Base-by-base conservation (phyloP, 495 filamentous ascomycete species). In the Podospora appendiculata region DNA sequence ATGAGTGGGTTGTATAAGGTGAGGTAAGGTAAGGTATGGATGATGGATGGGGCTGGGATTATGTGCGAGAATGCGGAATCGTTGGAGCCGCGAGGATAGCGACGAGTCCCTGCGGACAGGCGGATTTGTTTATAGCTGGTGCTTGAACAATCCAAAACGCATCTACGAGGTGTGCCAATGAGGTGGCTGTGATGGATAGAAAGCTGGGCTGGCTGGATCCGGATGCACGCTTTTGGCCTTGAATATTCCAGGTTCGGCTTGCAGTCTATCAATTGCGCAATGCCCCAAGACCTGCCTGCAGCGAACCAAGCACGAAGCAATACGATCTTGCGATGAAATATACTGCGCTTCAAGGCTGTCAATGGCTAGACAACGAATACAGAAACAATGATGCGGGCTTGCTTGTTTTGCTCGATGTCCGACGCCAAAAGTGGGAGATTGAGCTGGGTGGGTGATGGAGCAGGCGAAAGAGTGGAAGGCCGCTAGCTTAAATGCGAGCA, bases 331-430 rank as follows among this genome's bases (percentile, higher is more conserved):
- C 47, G 35, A 39, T 50, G n/a, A 35, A 41, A 32, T 9, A 14
- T 25, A 32, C 34, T 51, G n/a, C 41, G 48, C 19, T 48, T 40
- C 33, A 32, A 25, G 39, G 25, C 25, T 25, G 25, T 25, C 25
- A 25, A 18, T 18, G 40, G 48, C 47, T 34, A 39, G 35, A 41
- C 41, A 52, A 41, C 53, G 46, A 47, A 47, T 46, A 55, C 39
- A 12, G 33, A 35, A 55, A 52, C 16, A 56, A 51, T 41, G 51
- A 52, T 38, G 50, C 50, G 52, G 43, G 55, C 32, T 50, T 16
- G 18, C 32, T 16, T 54, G 53, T 57, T 7, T 59, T 59, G 54
- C 45, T 59, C 34, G 48, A 41, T 55, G 44, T 38, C 32, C 41
- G 34, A 40, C 25, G 36, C n/a, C 35, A 41, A 51, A 56, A 52